Percentiles rank a stretch among this genome's conserved stretches.
phyloP scores from a whole-genome alignment of 2,329 filamentous ascomycete genomes.

The Teratosphaeriaceae sp. region DNA sequence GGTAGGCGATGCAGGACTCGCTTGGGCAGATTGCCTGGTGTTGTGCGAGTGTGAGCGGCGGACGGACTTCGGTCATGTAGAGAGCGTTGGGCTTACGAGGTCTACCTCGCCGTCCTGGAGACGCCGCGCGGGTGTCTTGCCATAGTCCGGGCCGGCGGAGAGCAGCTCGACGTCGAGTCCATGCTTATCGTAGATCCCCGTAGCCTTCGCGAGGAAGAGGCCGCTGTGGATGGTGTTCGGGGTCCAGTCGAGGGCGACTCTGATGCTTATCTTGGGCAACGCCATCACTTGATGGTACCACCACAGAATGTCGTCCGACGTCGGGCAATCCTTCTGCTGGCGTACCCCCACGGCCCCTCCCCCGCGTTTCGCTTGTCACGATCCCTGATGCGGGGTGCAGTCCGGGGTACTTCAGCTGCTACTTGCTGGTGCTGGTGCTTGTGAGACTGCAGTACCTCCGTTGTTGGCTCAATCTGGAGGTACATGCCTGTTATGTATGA shows the following conservation, averaged over 20 bases:
- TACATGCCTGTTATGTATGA: no score
- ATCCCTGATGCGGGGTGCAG: no score
- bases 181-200: constrained; percentile 18
- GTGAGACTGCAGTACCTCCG: no score
- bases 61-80: no score
- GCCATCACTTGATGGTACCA: constrained; percentile 8
- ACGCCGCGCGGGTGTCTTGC: constrained; percentile 24
- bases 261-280: constrained; percentile 13
- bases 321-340: no score
- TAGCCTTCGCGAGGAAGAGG: constrained; percentile 21
- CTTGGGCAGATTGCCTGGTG: constrained; percentile 25
- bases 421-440: no score
- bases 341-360: no score
- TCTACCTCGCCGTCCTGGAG: constrained; percentile 24
- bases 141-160: constrained; percentile 22
- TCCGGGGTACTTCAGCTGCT: no score
- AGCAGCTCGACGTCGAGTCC: constrained; percentile 24
- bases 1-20: constrained; percentile 28
- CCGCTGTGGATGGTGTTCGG: constrained; percentile 30
- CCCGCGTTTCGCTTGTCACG: no score
- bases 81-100: constrained; percentile 14
- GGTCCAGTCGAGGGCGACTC: constrained; percentile 29
- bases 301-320: no score
- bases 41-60: not conserved
- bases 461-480: no score